These are phyloP conservation scores for Zasmidium angulare DNA, from an alignment of 2,329 filamentous ascomycete genomes.

Conservation along the genomic window DNA sequence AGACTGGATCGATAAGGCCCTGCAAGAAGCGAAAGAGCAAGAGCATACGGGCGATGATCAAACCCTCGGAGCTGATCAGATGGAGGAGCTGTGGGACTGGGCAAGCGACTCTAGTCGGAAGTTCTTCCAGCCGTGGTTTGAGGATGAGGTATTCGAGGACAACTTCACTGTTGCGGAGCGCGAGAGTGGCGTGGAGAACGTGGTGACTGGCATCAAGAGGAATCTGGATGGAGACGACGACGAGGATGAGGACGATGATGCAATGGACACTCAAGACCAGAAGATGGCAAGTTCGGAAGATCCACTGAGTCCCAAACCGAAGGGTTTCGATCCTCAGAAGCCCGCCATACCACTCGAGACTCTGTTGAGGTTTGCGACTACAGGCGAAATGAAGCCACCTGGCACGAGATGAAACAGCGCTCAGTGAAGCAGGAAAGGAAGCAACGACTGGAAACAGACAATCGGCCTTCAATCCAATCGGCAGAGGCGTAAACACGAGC, in stretches of 20 bases:
- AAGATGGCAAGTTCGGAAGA: constrained; percentile 20
- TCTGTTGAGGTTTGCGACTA: constrained; percentile 24
- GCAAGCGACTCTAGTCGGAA: constrained; percentile 51
- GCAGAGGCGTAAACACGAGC: neutral
- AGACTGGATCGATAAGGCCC: constrained; percentile 62
- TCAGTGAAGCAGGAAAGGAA: neutral
- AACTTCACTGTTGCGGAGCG: constrained; percentile 72
- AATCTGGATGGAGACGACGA: constrained; percentile 47
- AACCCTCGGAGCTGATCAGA: constrained; percentile 40
- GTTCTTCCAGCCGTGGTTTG: constrained; percentile 35
- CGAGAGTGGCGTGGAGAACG: constrained; percentile 64
- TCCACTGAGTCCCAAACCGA: neutral
- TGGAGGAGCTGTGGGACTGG: constrained; percentile 62
- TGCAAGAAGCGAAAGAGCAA: constrained; percentile 44
- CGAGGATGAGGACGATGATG: constrained; percentile 41
- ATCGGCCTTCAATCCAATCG: neutral
- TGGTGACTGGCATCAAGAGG: constrained; percentile 68
- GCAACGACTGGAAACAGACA: neutral
- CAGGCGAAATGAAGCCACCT: neutral
- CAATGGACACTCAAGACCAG: constrained; percentile 24
- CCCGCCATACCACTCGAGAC: constrained; percentile 32
- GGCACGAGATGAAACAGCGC: neutral
- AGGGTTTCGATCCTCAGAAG: constrained; percentile 10
- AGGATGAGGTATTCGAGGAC: constrained; percentile 40
- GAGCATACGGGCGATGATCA: constrained; percentile 40